Conservation (phyloP, 192 early-diverging fungal genomes). For the Pilaira anomala region DNA sequence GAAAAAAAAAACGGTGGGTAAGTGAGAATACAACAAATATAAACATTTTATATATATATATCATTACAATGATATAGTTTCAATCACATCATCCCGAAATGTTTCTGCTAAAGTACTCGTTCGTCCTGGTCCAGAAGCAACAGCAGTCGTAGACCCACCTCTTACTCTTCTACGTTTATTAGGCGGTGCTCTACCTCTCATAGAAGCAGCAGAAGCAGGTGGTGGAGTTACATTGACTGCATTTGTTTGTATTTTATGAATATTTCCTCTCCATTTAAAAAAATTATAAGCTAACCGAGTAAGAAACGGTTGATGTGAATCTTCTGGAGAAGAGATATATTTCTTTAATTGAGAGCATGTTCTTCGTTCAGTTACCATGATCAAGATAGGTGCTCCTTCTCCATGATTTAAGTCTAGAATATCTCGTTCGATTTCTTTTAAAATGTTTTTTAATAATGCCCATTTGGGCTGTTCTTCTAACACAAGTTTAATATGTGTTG, state of each 20-base stretch:
- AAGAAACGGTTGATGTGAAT: slow-evolving; percentile 26
- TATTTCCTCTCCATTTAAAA: slow-evolving; percentile 71
- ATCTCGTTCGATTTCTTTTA: slow-evolving; percentile 82
- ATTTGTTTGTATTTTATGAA: slow-evolving; percentile 33
- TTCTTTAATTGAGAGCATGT: slow-evolving; percentile 63
- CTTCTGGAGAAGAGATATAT: slow-evolving; percentile 34
- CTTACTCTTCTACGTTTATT: slow-evolving; percentile 51
- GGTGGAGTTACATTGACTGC: neutral
- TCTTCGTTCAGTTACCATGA: slow-evolving; percentile 69
- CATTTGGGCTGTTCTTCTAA: slow-evolving; percentile 96
- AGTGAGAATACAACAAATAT: neutral
- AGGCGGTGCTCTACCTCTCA: slow-evolving; percentile 31
- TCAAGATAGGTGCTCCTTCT: slow-evolving; percentile 54
- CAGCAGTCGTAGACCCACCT: slow-evolving; percentile 42
- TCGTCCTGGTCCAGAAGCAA: slow-evolving; percentile 28
- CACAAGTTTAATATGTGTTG: slow-evolving; percentile 63
- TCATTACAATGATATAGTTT: neutral
- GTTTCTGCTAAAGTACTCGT: slow-evolving; percentile 33
- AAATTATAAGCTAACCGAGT: slow-evolving; percentile 59
- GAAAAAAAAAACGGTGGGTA: neutral
- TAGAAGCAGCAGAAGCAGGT: neutral
- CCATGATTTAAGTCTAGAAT: slow-evolving; percentile 27
- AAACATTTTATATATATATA: neutral
- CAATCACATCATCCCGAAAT: slow-evolving; percentile 17
- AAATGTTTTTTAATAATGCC: slow-evolving; percentile 61